Evolutionary conservation across 305 asterid species (phyloP).

Genomic region (Vinca major): DNA sequence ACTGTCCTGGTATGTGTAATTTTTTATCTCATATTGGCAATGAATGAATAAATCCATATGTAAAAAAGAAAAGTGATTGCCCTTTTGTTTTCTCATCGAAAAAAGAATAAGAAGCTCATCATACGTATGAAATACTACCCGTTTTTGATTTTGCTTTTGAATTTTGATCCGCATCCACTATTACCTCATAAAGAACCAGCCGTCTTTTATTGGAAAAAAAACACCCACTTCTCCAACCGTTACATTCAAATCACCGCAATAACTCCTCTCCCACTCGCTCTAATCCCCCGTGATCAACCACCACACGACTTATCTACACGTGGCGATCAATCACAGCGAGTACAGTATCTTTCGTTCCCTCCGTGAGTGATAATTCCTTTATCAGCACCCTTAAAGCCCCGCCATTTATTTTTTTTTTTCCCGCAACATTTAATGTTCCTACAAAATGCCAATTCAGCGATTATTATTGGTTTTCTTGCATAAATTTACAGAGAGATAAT

Average conservation of each 20-base stretch:
- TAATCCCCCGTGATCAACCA: neutral
- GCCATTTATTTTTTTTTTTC: slow-evolving; percentile 16
- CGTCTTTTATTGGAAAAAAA: neutral
- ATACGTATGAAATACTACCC: too few species aligned
- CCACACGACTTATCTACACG: neutral
- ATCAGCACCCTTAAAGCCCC: neutral
- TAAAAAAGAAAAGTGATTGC: too few species aligned
- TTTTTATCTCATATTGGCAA: too few species aligned
- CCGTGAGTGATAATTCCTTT: neutral
- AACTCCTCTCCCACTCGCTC: slow-evolving; percentile 11
- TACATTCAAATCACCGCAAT: slow-evolving; percentile 21
- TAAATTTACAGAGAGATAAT: too few species aligned
- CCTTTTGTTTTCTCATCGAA: too few species aligned
- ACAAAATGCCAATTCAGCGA: neutral
- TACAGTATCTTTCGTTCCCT: neutral
- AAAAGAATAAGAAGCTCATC: too few species aligned
- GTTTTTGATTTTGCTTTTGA: too few species aligned
- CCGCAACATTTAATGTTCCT: slow-evolving; percentile 21
- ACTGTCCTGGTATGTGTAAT: too few species aligned
- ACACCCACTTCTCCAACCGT: slow-evolving; percentile 17
- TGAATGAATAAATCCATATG: too few species aligned
- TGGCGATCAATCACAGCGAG: neutral
- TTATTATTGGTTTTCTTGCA: too few species aligned
- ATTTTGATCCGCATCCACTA: too few species aligned
- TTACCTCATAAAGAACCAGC: neutral